Base-by-base conservation (phyloP, 2,329 filamentous ascomycete species). In the Aspergillus calidoustus region DNA sequence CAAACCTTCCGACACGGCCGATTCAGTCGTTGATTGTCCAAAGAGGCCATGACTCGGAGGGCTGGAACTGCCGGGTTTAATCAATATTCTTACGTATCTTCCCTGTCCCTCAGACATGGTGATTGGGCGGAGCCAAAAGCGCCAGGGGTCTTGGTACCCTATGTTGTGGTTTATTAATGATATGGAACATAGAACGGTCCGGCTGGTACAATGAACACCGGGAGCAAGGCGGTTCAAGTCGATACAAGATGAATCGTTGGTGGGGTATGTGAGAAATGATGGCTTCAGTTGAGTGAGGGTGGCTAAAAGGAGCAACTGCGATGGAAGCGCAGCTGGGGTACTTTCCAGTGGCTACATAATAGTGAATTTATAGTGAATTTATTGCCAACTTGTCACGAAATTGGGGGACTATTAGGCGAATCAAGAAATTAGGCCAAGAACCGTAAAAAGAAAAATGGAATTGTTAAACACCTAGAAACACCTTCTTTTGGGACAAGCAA, bases 401-500 rank as follows among this genome's bases (percentile, higher is more conserved):
- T 15, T 15, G 11, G 15, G 15, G 13, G 15, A 41, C 34, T 15
- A 41, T 4, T 15, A 15, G 15, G 34, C 44, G 44, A 19, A 47
- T 19, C 13, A 19, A 8, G 8, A 48, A 25, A 28, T 15, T n/a
- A 31, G 28, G 30, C 34, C 31, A 28, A 48, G 7, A 53, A 30
- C 30, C 38, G 41, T 9, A 53, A 13, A 43, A 38, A 53, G 7
- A 43, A 38, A 9, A 57, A 61, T 31, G 46, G 71, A 66, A 72
- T 64, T 64, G 67, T 70, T 34, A 57, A 74, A 69, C 69, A 63
- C 69, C 67, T 70, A 63, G 51, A 65, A 65, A 69, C 66, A 66
- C 64, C 66, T 62, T 63, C 61, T 66, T 65, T 60, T 61, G 38
- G 60, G 54, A 53, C 19, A 64, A 50, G 63, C 49, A 59, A n/a